A percentile compares a stretch with the other conserved stretches of the same genome.
phyloP scores from a whole-genome alignment of 371 early-diverging fungal species.

The Mucor irregularis region DNA sequence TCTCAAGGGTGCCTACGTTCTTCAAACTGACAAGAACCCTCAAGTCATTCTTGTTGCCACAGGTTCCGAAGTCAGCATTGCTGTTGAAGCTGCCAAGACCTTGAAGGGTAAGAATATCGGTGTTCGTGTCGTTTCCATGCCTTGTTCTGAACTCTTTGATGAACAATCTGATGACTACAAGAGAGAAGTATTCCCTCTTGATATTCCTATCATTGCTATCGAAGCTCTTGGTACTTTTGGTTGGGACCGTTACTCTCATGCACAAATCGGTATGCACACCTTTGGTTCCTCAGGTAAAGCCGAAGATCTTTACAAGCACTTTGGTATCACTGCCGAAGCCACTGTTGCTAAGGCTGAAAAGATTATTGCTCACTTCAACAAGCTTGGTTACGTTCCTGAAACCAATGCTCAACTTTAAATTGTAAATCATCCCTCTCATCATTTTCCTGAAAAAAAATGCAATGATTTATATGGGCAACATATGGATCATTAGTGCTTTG shows the following conservation, averaged over 20 bases:
- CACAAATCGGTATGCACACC: conserved; percentile 87
- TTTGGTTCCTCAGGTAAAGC: conserved; percentile 85
- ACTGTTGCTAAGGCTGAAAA: conserved; percentile 28
- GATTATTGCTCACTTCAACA: conserved; percentile 24
- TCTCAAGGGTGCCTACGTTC: conserved; percentile 77
- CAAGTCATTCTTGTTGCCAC: conserved; percentile 83
- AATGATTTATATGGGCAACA: too few species aligned
- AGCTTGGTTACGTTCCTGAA: conserved; percentile 38
- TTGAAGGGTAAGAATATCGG: conserved; percentile 60
- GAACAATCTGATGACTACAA: conserved; percentile 88
- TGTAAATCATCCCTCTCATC: background rate
- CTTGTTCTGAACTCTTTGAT: conserved; percentile 95
- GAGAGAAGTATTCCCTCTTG: conserved; percentile 76
- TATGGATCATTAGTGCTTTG: too few species aligned
- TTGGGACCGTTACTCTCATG: conserved; percentile 94
- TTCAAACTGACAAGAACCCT: conserved; percentile 59
- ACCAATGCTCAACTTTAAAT: conserved; percentile 28
- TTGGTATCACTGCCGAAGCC: conserved; percentile 28
- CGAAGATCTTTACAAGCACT: conserved; percentile 28
- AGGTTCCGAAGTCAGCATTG: conserved; percentile 94
- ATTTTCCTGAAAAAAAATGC: background rate
- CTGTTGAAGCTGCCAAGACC: conserved; percentile 81
- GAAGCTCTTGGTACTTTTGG: conserved; percentile 94
- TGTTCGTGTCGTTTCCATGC: conserved; percentile 94
- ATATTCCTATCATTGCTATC: conserved; percentile 83